Percentiles rank a stretch among this genome's conserved stretches.
Conservation (phyloP, 129 eudicot genomes). For the Ambrosia trifida region DNA sequence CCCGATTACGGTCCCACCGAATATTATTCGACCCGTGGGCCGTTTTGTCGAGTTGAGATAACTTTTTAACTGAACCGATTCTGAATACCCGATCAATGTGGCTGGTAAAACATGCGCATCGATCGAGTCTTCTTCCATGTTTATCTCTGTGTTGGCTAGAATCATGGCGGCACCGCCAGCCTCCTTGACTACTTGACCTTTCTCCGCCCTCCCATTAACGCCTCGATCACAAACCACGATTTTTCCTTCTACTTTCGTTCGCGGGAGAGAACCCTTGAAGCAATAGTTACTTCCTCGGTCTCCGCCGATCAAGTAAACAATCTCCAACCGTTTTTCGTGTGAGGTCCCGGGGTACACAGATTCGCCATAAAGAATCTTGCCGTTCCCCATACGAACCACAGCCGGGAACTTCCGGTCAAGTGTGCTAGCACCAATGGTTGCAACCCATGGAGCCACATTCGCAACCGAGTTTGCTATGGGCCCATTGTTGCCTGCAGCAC, state of each 20-base stretch:
- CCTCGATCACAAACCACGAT: slow-evolving; percentile 94
- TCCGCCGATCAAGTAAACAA: slow-evolving; percentile 56
- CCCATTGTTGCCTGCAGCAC: slow-evolving; percentile 95
- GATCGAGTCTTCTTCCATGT: slow-evolving; percentile 83
- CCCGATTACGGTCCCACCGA: slow-evolving; percentile 73
- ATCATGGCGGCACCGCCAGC: slow-evolving; percentile 96
- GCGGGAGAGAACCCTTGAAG: slow-evolving; percentile 74
- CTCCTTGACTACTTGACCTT: slow-evolving; percentile 79
- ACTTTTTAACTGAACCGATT: slow-evolving; percentile 50
- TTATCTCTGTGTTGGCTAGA: slow-evolving; percentile 74
- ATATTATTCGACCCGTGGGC: slow-evolving; percentile 65
- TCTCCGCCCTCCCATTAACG: slow-evolving; percentile 82
- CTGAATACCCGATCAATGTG: slow-evolving; percentile 68
- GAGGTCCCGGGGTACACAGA: slow-evolving; percentile 84
- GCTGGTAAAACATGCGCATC: slow-evolving; percentile 95
- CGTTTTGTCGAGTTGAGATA: slow-evolving; percentile 66
- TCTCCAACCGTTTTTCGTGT: slow-evolving; percentile 48
- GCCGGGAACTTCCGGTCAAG: slow-evolving; percentile 92
- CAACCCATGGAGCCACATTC: slow-evolving; percentile 95
- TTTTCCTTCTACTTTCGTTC: slow-evolving; percentile 65
- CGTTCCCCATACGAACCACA: slow-evolving; percentile 49
- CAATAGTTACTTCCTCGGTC: slow-evolving; percentile 69
- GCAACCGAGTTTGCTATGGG: slow-evolving; percentile 78
- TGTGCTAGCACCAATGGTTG: slow-evolving; percentile 93
- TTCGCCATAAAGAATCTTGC: slow-evolving; percentile 77